phyloP scores from a whole-genome alignment of 441 rosid species.

The Gossypium trilobum region DNA sequence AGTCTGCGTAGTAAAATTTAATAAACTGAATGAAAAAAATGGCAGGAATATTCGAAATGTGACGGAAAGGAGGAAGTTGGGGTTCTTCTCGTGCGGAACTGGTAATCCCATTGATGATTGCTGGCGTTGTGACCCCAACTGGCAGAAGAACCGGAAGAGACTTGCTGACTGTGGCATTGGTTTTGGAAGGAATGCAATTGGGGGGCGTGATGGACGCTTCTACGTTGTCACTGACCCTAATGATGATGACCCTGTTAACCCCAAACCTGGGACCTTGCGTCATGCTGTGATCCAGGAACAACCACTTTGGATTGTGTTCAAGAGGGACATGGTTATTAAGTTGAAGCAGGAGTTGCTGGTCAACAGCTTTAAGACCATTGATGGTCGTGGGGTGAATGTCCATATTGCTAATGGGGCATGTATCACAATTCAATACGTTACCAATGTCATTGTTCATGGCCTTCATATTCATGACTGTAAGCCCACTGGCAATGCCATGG shows the following conservation, averaged over 20 bases:
- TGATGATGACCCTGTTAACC: slow-evolving; percentile 77
- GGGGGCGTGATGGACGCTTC: slow-evolving; percentile 83
- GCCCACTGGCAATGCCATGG: slow-evolving; percentile 86
- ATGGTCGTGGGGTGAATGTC: slow-evolving; percentile 78
- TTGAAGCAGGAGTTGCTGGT: slow-evolving; percentile 75
- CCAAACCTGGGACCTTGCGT: slow-evolving; percentile 81
- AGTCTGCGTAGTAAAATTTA: not conserved
- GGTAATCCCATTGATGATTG: slow-evolving; percentile 91
- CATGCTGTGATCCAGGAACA: slow-evolving; percentile 80
- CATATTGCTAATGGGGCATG: slow-evolving; percentile 87
- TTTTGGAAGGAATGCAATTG: slow-evolving; percentile 81
- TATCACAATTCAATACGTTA: slow-evolving; percentile 71
- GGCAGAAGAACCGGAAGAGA: slow-evolving; percentile 84
- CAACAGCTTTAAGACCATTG: slow-evolving; percentile 89
- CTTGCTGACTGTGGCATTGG: slow-evolving; percentile 88
- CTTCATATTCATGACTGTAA: slow-evolving; percentile 80
- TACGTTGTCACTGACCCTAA: slow-evolving; percentile 71
- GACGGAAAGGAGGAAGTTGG: slow-evolving; percentile 72
- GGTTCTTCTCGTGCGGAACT: slow-evolving; percentile 78
- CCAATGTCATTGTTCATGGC: slow-evolving; percentile 79
- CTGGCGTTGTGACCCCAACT: slow-evolving; percentile 79
- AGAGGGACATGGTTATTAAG: slow-evolving; percentile 83
- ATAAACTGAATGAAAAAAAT: not conserved
- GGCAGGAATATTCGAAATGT: slow-evolving; percentile 63
- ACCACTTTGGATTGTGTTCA: slow-evolving; percentile 82